phyloP scores from a whole-genome alignment of 345 rosid species.

The Populus euphratica region DNA sequence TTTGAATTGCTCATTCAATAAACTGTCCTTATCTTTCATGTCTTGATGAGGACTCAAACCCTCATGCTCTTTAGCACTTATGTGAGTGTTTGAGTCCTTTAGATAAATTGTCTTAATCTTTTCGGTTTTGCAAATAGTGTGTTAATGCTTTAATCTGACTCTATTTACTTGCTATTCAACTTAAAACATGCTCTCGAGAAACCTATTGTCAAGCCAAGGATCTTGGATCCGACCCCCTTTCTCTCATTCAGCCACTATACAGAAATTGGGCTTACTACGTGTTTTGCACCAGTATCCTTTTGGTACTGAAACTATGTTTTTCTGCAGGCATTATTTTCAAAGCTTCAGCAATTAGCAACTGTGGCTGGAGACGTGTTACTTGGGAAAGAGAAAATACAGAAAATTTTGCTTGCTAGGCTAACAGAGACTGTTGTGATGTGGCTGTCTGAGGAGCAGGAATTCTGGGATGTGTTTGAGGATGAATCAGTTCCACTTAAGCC shows the following conservation, averaged over 20 bases:
- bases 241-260: background rate
- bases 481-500: slow-evolving; percentile 67
- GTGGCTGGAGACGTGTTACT: slow-evolving; percentile 92
- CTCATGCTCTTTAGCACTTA: background rate
- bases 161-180: background rate
- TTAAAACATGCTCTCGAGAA: background rate
- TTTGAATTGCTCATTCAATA: background rate
- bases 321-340: slow-evolving; percentile 86
- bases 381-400: slow-evolving; percentile 90
- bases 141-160: background rate
- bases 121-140: background rate
- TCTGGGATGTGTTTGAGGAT: slow-evolving; percentile 91
- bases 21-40: background rate
- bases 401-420: slow-evolving; percentile 82
- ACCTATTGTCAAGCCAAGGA: background rate
- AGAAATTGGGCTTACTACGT: background rate
- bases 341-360: slow-evolving; percentile 87
- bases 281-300: background rate
- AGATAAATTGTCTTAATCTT: background rate
- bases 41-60: background rate
- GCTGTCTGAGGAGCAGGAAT: slow-evolving; percentile 89
- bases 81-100: background rate
- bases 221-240: background rate
- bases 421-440: slow-evolving; percentile 96
- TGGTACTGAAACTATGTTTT: slow-evolving; percentile 5